phyloP scores from a whole-genome alignment of 768 basidiomycete species.

The Boletellus ananiceps region DNA sequence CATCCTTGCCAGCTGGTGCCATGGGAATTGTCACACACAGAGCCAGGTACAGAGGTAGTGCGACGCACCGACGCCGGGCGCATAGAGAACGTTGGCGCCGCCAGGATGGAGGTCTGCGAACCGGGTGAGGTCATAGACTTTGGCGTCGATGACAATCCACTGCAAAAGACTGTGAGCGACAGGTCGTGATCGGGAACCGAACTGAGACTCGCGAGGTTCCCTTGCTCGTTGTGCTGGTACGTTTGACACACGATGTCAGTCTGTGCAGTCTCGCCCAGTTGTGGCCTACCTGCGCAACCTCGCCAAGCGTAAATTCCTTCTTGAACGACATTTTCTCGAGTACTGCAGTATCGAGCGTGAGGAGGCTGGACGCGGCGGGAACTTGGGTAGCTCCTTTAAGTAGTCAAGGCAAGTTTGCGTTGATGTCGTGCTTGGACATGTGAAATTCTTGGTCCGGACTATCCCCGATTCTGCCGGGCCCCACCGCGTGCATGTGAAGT shows the following conservation, averaged over 20 bases:
- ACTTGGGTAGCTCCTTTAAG: too few species aligned
- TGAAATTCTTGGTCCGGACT: too few species aligned
- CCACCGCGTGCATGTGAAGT: too few species aligned
- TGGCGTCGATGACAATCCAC: slow-evolving; percentile 81
- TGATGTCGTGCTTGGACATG: too few species aligned
- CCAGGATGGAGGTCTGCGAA: slow-evolving; percentile 86
- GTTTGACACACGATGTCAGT: background rate
- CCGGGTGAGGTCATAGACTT: slow-evolving; percentile 75
- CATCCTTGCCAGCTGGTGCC: slow-evolving; percentile 59
- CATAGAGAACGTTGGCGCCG: slow-evolving; percentile 69
- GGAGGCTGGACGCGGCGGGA: too few species aligned
- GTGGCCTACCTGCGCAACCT: slow-evolving; percentile 61
- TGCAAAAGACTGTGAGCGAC: slow-evolving; percentile 25
- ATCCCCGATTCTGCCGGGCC: too few species aligned
- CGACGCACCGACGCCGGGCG: slow-evolving; percentile 57
- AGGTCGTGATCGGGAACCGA: background rate
- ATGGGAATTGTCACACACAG: background rate
- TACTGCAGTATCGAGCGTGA: too few species aligned
- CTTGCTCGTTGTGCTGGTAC: slow-evolving; percentile 78
- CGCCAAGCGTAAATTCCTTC: slow-evolving; percentile 47
- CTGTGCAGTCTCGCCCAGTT: background rate
- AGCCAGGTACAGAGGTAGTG: background rate
- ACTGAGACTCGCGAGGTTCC: slow-evolving; percentile 58
- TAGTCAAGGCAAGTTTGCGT: too few species aligned
- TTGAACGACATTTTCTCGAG: slow-evolving; percentile 15